phyloP scores from a whole-genome alignment of 2,329 filamentous ascomycete genomes.

The Fusarium sp. region DNA sequence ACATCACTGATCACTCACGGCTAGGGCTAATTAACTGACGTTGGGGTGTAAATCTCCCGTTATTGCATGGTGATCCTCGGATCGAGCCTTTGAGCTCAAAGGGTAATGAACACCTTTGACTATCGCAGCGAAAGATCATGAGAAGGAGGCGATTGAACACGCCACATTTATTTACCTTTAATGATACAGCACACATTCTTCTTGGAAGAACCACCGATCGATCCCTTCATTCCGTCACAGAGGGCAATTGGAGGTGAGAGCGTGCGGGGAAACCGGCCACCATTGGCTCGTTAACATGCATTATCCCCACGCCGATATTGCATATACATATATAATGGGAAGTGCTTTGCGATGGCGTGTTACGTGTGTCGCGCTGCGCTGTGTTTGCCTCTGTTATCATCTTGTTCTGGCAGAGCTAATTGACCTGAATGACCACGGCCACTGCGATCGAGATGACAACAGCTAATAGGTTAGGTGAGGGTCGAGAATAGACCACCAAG shows the following conservation, averaged over 20 bases:
- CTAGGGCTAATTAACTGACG: not conserved
- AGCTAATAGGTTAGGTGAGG: not conserved
- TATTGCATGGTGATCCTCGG: not conserved
- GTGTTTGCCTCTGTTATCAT: not conserved
- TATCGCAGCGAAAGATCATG: not conserved
- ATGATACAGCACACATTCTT: not conserved
- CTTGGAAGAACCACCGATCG: not conserved
- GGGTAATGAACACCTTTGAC: not conserved
- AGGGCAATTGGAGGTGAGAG: slow-evolving; percentile 28
- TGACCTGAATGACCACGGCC: not conserved
- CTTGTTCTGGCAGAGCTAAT: not conserved
- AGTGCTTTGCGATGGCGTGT: not conserved
- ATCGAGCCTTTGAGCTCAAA: not conserved
- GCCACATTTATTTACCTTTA: not conserved
- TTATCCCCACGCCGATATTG: not conserved
- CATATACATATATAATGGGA: not conserved
- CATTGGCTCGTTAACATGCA: slow-evolving; percentile 14
- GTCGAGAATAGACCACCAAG: not conserved
- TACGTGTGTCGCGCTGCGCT: not conserved
- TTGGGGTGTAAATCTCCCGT: slow-evolving; percentile 28
- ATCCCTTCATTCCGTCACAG: not conserved
- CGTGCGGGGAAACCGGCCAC: slow-evolving; percentile 29
- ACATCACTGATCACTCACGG: slow-evolving; percentile 20
- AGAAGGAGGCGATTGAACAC: not conserved
- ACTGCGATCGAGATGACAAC: not conserved